Base-by-base conservation (phyloP, 805 yeast species). In the Metschnikowia picachoensis region DNA sequence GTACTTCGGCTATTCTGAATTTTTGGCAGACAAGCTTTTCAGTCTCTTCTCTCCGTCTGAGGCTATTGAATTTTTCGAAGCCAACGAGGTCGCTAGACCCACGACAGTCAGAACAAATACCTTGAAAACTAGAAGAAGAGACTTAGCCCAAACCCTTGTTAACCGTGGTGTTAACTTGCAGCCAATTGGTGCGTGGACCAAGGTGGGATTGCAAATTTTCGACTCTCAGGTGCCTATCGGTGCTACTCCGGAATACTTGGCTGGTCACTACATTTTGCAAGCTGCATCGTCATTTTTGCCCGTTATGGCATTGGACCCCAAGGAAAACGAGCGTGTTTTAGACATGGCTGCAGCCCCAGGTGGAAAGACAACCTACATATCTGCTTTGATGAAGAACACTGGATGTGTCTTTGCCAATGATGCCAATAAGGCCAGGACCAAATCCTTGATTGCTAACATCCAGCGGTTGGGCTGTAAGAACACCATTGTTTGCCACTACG, bases 271-370 rank as follows among this genome's bases (percentile, higher is more conserved):
- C 70, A 94, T 94, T 52, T 73, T 94, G 59, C 99, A 94, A 70
- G 99, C 99, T 36, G 99, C 99, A 17, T 91, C 97, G 6, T 91
- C 98, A 9, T 94, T 92, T 69, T 72, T 94, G 62, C 99, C 99
- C 8, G 97, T 91, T 16, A 88, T 94, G 92, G 99, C 99, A 0
- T 73, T 94, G 58, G 92, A 83, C 52, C 99, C 99, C n/a, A 95
- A 90, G 65, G 97, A 90, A 68, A 83, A 87, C 63, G 99, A 94
- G 73, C 85, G 99, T 61, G 77, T 94, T 35, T 74, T 94, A 52
- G 99, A 94, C 72, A 94, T 94, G 99, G 98, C 99, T 39, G 95
- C 99, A 50, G 97, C 99, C 28, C 99, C 99, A 55, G 99, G 99
- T 73, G 99, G 99, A 70, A 92, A 92, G 65, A 89, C 97, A 16